Conservation (phyloP, 371 early-diverging fungal species). For the Phascolomyces articulosus region DNA sequence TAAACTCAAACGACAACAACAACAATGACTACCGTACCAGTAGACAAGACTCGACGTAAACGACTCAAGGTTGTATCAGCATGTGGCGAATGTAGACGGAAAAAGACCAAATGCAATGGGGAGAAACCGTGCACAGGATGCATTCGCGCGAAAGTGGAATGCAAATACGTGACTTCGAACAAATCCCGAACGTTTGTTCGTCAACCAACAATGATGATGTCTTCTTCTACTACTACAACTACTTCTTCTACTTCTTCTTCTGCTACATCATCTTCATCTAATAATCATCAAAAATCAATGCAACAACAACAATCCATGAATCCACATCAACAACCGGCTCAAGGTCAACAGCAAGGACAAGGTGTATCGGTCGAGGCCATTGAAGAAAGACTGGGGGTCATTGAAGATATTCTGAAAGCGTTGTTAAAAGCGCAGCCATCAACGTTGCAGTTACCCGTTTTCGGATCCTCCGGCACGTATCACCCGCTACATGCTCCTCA, state of each 20-base stretch:
- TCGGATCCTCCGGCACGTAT: conserved; percentile 21
- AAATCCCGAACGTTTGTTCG: conserved; percentile 22
- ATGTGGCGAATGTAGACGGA: conserved; percentile 61
- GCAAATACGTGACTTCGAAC: conserved; percentile 36
- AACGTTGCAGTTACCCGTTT: conserved; percentile 10
- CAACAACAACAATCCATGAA: background rate
- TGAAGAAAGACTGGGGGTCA: conserved; percentile 40
- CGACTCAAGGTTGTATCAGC: conserved; percentile 43
- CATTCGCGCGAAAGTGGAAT: conserved; percentile 40
- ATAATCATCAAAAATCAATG: background rate
- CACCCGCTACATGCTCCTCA: conserved; percentile 24
- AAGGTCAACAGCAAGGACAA: conserved; percentile 4
- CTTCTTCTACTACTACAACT: background rate
- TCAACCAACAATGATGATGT: conserved; percentile 3
- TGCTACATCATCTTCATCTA: no score
- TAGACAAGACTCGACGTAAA: conserved; percentile 44
- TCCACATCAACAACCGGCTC: background rate
- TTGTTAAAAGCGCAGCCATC: conserved; percentile 22
- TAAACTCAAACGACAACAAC: background rate
- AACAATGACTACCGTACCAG: conserved; percentile 16
- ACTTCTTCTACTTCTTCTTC: no score
- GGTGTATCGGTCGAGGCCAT: conserved; percentile 33
- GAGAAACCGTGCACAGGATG: conserved; percentile 39
- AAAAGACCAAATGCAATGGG: conserved; percentile 63
- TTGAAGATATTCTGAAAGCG: conserved; percentile 42